Percentiles rank a stretch among this genome's conserved stretches.
Evolutionary conservation across 2,329 filamentous ascomycete genomes (phyloP).

Genomic region (Talaromyces funiculosus): DNA sequence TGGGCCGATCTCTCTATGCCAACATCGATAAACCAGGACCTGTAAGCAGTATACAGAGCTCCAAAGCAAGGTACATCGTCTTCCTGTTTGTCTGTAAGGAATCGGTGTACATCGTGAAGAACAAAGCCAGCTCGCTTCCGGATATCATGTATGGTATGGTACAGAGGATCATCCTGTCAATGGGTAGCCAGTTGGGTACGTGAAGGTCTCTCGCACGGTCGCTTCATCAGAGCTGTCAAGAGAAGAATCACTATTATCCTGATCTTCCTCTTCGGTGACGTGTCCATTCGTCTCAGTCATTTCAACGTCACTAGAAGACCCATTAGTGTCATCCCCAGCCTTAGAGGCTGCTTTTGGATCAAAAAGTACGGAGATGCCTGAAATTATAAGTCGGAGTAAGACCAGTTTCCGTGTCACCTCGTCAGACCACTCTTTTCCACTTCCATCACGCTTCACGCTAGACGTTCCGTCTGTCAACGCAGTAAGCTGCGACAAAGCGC

Average conservation of each 20-base stretch:
- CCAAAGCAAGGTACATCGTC: constrained; percentile 97
- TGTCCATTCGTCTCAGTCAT: constrained; percentile 40
- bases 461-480: constrained; percentile 76
- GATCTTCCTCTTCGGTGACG: constrained; percentile 19
- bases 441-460: constrained; percentile 81
- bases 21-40: constrained; percentile 96
- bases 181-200: constrained; percentile 82
- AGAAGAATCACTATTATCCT: constrained; percentile 37
- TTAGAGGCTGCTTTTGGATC: constrained; percentile 68
- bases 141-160: constrained; percentile 70
- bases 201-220: constrained; percentile 71
- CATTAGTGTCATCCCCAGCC: constrained; percentile 39
- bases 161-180: constrained; percentile 61
- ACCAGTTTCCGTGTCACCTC: constrained; percentile 88
- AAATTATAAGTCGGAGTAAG: constrained; percentile 79
- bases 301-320: constrained; percentile 40
- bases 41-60: constrained; percentile 82
- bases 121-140: constrained; percentile 74
- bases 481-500: constrained; percentile 67
- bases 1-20: constrained; percentile 94
- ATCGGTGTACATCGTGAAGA: constrained; percentile 76
- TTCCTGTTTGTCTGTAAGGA: constrained; percentile 77
- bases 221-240: constrained; percentile 55
- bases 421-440: constrained; percentile 98
- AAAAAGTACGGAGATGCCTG: constrained; percentile 84